Evolutionary conservation across 2,329 filamentous ascomycete species (phyloP).

Genomic region (Waltergamsia citrina): DNA sequence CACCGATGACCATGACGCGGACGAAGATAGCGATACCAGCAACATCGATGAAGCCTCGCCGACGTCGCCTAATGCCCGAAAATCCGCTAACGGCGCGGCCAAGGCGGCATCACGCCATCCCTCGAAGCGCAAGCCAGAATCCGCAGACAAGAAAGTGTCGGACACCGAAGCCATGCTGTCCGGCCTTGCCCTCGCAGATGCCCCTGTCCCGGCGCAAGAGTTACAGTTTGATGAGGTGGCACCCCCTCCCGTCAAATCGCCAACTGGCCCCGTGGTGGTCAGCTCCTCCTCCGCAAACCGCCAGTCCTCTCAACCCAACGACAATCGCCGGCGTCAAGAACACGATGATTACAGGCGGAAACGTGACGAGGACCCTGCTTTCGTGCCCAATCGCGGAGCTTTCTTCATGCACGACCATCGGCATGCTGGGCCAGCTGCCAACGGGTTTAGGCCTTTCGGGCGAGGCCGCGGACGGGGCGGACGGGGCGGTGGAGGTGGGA

Average conservation of each 20-base stretch:
- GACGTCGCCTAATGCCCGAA: slow-evolving; percentile 30
- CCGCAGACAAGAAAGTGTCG: slow-evolving; percentile 23
- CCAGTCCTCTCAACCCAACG: slow-evolving; percentile 44
- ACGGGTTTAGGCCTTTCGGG: slow-evolving; percentile 66
- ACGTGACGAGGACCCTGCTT: slow-evolving; percentile 80
- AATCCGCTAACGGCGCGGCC: slow-evolving; percentile 29
- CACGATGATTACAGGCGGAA: slow-evolving; percentile 87
- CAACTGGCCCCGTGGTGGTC: slow-evolving; percentile 41
- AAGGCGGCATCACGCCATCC: slow-evolving; percentile 27
- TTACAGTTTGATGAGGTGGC: slow-evolving; percentile 28
- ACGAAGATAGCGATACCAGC: slow-evolving; percentile 55
- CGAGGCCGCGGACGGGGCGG: slow-evolving; percentile 55
- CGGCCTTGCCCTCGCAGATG: slow-evolving; percentile 36
- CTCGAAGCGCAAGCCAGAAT: slow-evolving; percentile 15
- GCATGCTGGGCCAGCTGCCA: slow-evolving; percentile 65
- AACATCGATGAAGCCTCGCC: slow-evolving; percentile 49
- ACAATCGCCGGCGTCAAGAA: slow-evolving; percentile 69
- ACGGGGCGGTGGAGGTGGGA: slow-evolving; percentile 50
- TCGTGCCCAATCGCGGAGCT: slow-evolving; percentile 86
- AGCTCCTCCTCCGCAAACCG: slow-evolving; percentile 40
- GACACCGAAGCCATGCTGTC: slow-evolving; percentile 53
- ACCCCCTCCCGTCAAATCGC: slow-evolving; percentile 26
- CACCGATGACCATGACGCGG: slow-evolving; percentile 51
- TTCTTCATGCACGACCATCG: slow-evolving; percentile 98
- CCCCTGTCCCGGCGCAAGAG: slow-evolving; percentile 29